Percentiles rank a stretch among this genome's conserved stretches.
Conservation (phyloP, 495 filamentous ascomycete species). For the Pyronema omphalodes region DNA sequence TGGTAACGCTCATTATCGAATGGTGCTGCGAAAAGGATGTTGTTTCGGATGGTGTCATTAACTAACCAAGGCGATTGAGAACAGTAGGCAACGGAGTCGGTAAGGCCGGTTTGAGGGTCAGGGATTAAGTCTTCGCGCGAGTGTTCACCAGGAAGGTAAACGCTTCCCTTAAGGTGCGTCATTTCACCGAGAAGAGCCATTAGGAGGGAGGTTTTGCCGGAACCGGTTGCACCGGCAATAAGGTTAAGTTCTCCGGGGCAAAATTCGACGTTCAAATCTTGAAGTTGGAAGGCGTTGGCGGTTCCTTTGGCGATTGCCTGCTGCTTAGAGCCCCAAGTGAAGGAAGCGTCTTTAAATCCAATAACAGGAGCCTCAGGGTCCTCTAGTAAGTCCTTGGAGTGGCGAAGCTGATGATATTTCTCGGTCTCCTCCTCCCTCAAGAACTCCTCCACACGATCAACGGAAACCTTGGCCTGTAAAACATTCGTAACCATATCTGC, state of each 20-base stretch:
- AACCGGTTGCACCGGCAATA: slow-evolving; percentile 80
- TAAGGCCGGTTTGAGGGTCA: slow-evolving; percentile 69
- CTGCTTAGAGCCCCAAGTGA: slow-evolving; percentile 71
- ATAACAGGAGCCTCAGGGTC: slow-evolving; percentile 42
- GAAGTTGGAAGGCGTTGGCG: slow-evolving; percentile 54
- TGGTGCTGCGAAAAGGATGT: slow-evolving; percentile 79
- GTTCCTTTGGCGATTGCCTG: slow-evolving; percentile 38
- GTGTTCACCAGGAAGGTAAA: slow-evolving; percentile 63
- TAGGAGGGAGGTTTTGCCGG: slow-evolving; percentile 83
- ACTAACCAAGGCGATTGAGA: slow-evolving; percentile 96
- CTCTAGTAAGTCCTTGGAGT: slow-evolving; percentile 39
- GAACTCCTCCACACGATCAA: slow-evolving; percentile 93
- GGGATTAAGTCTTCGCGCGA: slow-evolving; percentile 67
- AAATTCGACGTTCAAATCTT: slow-evolving; percentile 63
- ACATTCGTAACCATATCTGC: slow-evolving; percentile 99
- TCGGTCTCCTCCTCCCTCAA: slow-evolving; percentile 88
- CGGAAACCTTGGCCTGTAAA: slow-evolving; percentile 89
- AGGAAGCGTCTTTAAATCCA: slow-evolving; percentile 65
- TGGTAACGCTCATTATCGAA: slow-evolving; percentile 72
- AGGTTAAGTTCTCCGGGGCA: slow-evolving; percentile 67
- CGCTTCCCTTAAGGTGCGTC: slow-evolving; percentile 60
- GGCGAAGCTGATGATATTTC: slow-evolving; percentile 73
- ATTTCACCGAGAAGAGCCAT: slow-evolving; percentile 97
- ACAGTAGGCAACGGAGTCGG: slow-evolving; percentile 88
- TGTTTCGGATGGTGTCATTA: slow-evolving; percentile 88